Conservation (phyloP, 2,329 filamentous ascomycete species). For the Kalmusia sp. region DNA sequence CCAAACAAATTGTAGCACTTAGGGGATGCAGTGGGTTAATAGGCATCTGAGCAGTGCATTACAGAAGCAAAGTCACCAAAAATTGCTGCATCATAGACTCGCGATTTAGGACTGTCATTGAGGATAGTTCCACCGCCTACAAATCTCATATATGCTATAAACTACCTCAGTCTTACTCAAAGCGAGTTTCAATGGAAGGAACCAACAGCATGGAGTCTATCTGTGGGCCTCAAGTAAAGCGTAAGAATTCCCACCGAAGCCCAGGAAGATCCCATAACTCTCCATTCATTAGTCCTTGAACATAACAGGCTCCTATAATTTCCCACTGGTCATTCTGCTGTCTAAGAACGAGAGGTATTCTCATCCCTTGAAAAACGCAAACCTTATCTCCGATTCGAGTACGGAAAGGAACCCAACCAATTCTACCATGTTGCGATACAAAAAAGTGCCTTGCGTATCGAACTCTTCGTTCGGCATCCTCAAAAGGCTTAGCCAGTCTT, state of each 20-base stretch:
- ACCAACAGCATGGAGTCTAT: too few species aligned
- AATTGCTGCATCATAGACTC: too few species aligned
- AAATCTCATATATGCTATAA: too few species aligned
- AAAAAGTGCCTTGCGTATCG: conserved; percentile 14
- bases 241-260: conserved; percentile 12
- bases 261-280: conserved; percentile 12
- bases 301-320: conserved; percentile 17
- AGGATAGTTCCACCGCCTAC: too few species aligned
- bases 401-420: conserved; percentile 17
- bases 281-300: conserved; percentile 19
- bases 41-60: too few species aligned
- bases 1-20: too few species aligned
- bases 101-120: too few species aligned
- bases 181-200: too few species aligned
- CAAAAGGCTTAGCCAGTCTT: conserved; percentile 13
- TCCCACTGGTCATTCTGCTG: conserved; percentile 7
- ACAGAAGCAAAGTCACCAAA: too few species aligned
- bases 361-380: conserved; percentile 14
- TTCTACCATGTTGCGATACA: conserved; percentile 14
- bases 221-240: conserved; percentile 15
- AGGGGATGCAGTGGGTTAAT: too few species aligned
- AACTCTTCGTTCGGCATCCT: conserved; percentile 13
- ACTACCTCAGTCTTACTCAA: too few species aligned
- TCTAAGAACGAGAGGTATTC: conserved; percentile 15
- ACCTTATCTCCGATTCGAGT: conserved; percentile 4